Conservation (phyloP, 2,329 filamentous ascomycete genomes). For the Laburnicola sp. region DNA sequence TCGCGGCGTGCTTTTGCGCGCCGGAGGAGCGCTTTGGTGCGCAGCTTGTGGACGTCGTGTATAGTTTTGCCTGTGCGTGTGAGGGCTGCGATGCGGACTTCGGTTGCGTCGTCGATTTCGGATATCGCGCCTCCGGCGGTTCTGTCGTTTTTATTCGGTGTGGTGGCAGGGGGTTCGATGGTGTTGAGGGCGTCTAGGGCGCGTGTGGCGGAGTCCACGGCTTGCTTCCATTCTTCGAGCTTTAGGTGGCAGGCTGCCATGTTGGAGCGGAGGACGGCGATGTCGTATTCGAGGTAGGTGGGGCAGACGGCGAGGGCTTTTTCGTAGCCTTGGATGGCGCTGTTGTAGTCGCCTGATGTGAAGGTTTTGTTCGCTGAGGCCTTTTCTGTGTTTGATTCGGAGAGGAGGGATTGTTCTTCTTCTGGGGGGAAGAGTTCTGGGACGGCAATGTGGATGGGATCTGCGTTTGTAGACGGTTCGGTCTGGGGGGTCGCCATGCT, state of each 20-base stretch:
- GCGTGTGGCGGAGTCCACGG: conserved; percentile 71
- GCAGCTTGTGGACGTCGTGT: conserved; percentile 73
- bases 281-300: conserved; percentile 82
- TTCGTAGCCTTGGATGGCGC: conserved; percentile 81
- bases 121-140: conserved; percentile 63
- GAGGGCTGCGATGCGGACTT: conserved; percentile 38
- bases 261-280: conserved; percentile 85
- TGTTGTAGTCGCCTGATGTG: conserved; percentile 67
- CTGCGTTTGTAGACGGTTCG: conserved; percentile 4
- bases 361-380: conserved; percentile 80
- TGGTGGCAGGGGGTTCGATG: conserved; percentile 50
- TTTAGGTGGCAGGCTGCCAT: conserved; percentile 88
- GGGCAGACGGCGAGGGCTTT: conserved; percentile 78
- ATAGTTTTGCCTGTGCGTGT: conserved; percentile 31
- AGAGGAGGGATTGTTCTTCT: conserved; percentile 58
- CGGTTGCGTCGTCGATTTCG: conserved; percentile 57
- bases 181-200: conserved; percentile 74
- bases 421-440: conserved; percentile 38
- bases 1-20: conserved; percentile 73
- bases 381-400: conserved; percentile 74
- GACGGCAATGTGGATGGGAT: conserved; percentile 9
- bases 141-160: conserved; percentile 46
- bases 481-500: conserved; percentile 13
- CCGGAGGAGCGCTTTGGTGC: conserved; percentile 79
- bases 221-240: conserved; percentile 81